Evolutionary conservation across 2,329 filamentous ascomycete genomes (phyloP), one percentile per base, ranked within the genome.

Genomic region (Diaporthe destruens): DNA sequence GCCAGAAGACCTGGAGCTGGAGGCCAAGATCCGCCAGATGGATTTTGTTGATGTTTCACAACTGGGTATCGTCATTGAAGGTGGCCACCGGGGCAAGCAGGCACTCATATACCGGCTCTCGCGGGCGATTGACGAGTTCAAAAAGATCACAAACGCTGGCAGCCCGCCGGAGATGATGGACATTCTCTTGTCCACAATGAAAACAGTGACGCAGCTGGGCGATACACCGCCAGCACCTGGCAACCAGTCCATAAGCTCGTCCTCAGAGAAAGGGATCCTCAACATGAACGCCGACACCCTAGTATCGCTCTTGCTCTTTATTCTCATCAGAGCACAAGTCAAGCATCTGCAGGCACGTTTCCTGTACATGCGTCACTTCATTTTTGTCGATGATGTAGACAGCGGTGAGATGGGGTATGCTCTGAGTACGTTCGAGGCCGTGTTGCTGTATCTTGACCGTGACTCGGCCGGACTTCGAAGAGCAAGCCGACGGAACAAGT

Each of bases 301-400:
- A 36, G 96, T 99, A 2, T 98, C 96, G 0, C 84, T 99, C 73
- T 87, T 99, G 18, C 87, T 99, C 25, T 91, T 97, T 74, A 95
- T 99, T 20, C 93, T 99, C 14, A 98, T 99, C 74, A 90, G 96
- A 75, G 94, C 96, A 14, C 93, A 96, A 74, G 91, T 97, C 34
- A 91, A 93, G 72, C 92, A 98, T 81, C 86, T 99, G 11, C 94
- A 98, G 77, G 95, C 96, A 3, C 90, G 96, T 25, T 85, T 99
- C 59, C 87, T 93, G n/a, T 99, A 98, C 80, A 98, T 98, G 87
- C 93, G 96, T 55, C 94, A 97, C 78, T 99, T 98, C 79, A 96
- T 98, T 76, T 99, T 98, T 82, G 95, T 98, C 66, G 96, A 98
- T 77, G 96, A 99, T 82, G 95, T 99, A 11, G 96, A 99, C 76